Conservation (phyloP, 495 filamentous ascomycete species). For the Penicillium cinerascens region DNA sequence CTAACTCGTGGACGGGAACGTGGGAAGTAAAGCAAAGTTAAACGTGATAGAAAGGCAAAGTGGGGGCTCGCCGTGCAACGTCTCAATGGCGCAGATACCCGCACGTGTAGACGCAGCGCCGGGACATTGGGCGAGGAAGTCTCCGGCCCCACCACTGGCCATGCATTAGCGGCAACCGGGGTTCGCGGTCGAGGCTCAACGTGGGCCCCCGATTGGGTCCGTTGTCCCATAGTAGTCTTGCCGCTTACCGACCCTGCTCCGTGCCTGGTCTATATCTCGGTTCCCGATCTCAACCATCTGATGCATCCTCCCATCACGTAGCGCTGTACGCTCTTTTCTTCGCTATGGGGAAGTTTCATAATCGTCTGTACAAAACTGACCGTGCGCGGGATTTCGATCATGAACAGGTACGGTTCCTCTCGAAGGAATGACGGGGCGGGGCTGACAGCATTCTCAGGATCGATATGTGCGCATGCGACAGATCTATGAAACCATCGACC, state of each 20-base stretch:
- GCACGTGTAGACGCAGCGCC: neutral
- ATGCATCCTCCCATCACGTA: neutral
- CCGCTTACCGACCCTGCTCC: neutral
- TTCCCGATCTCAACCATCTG: neutral
- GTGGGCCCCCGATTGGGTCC: slow-evolving; percentile 10
- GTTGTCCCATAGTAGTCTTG: neutral
- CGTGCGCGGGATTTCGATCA: slow-evolving; percentile 49
- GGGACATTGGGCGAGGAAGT: neutral
- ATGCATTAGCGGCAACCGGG: neutral
- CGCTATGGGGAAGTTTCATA: slow-evolving; percentile 37
- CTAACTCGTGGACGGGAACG: neutral
- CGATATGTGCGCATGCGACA: slow-evolving; percentile 48
- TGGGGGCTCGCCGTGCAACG: neutral
- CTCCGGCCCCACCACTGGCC: neutral
- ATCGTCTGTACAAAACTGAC: slow-evolving; percentile 46
- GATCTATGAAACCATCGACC: slow-evolving; percentile 49
- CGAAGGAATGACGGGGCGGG: neutral
- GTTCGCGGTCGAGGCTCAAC: slow-evolving; percentile 1
- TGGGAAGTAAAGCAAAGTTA: neutral
- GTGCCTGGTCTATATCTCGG: neutral
- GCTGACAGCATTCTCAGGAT: slow-evolving; percentile 26
- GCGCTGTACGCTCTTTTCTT: neutral
- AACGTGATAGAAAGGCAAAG: no score
- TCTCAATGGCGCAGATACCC: neutral
- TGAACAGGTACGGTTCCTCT: slow-evolving; percentile 34